Evolutionary conservation across 2,329 filamentous ascomycete genomes (phyloP).

Genomic region (Fusarium duplospermum): DNA sequence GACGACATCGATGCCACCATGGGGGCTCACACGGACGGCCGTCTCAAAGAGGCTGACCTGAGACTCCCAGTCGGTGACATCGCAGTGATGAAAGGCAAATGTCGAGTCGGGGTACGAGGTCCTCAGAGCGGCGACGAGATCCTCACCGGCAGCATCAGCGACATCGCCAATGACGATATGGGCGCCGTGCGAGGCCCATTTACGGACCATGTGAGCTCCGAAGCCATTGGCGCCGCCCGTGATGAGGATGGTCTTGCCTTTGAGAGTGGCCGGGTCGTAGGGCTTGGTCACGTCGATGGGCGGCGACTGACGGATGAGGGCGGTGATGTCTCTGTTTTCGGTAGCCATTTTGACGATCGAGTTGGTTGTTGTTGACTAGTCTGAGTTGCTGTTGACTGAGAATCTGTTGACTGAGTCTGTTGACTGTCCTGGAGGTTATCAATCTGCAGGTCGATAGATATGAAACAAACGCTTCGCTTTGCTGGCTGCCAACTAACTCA

Average conservation of each 20-base stretch:
- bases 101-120: constrained; percentile 51
- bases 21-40: constrained; percentile 64
- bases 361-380: background rate
- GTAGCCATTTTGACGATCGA: constrained; percentile 12
- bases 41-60: constrained; percentile 73
- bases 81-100: constrained; percentile 69
- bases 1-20: constrained; percentile 69
- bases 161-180: constrained; percentile 74
- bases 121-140: constrained; percentile 65
- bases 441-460: background rate
- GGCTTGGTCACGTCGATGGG: constrained; percentile 59
- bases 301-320: constrained; percentile 50
- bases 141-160: constrained; percentile 63
- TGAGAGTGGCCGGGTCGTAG: constrained; percentile 59
- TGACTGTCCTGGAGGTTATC: background rate
- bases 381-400: background rate
- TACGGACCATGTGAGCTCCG: constrained; percentile 64
- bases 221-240: constrained; percentile 74
- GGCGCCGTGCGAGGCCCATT: constrained; percentile 67
- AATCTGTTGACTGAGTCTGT: background rate
- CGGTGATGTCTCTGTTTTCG: constrained; percentile 35
- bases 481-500: constrained; percentile 21
- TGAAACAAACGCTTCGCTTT: background rate
- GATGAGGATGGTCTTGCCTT: constrained; percentile 69
- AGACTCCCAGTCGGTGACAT: constrained; percentile 73